Percentiles rank a stretch among this genome's conserved stretches.
These are phyloP conservation scores for Beauveria sp. DNA, from an alignment of 2,329 filamentous ascomycete genomes.

Conservation along the genomic window DNA sequence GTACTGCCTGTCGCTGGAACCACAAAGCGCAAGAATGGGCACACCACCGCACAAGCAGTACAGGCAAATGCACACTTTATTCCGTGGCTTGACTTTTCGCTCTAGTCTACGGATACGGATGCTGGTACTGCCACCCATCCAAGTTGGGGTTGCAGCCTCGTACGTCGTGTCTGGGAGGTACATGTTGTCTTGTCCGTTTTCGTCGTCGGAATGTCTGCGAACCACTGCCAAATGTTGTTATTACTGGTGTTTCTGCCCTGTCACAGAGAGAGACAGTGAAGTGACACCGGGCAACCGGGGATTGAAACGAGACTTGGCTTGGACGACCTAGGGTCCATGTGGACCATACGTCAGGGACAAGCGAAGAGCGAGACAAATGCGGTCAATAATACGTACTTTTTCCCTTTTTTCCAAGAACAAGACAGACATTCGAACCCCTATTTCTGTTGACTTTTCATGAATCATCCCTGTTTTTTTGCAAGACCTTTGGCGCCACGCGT, in stretches of 20 bases:
- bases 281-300: too few species aligned
- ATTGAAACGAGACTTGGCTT: background rate
- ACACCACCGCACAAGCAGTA: background rate
- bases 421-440: background rate
- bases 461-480: background rate
- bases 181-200: background rate
- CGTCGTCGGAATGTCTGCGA: background rate
- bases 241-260: background rate
- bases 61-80: too few species aligned
- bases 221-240: too few species aligned
- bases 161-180: background rate
- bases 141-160: background rate
- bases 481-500: too few species aligned
- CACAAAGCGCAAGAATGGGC: background rate
- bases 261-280: background rate
- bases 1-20: background rate
- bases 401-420: background rate
- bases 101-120: too few species aligned
- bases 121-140: background rate
- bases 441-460: background rate
- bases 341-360: background rate
- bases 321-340: background rate
- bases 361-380: background rate
- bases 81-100: too few species aligned
- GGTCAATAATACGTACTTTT: background rate